Conservation (phyloP, 148 eudicot species). For the Tetragonia tetragonoides region DNA sequence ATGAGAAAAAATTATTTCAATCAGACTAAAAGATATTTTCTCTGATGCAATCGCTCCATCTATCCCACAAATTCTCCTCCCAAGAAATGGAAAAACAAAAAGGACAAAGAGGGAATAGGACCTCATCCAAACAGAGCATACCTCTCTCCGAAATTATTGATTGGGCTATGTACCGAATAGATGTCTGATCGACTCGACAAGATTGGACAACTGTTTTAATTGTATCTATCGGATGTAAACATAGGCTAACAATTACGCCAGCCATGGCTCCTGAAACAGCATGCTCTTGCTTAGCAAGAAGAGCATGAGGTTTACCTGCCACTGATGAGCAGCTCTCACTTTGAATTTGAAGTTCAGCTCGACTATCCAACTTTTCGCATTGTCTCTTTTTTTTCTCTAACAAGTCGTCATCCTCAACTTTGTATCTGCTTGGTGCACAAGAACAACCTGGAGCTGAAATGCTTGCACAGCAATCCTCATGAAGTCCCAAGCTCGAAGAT, state of each 20-base stretch:
- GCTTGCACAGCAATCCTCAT: slow-evolving; percentile 26
- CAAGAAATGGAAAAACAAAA: background rate
- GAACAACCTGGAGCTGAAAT: slow-evolving; percentile 23
- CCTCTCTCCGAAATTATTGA: slow-evolving; percentile 92
- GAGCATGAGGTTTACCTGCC: slow-evolving; percentile 26
- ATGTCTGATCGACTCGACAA: slow-evolving; percentile 54
- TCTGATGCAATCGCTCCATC: background rate
- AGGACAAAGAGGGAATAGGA: background rate
- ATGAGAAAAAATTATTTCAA: background rate
- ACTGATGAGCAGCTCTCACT: slow-evolving; percentile 31
- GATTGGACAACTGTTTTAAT: slow-evolving; percentile 87
- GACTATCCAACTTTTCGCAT: slow-evolving; percentile 19
- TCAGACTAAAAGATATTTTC: background rate
- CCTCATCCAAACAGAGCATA: slow-evolving; percentile 15
- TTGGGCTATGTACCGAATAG: slow-evolving; percentile 58
- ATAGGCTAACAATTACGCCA: slow-evolving; percentile 82
- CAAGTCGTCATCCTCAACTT: slow-evolving; percentile 26
- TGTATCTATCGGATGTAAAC: slow-evolving; percentile 93
- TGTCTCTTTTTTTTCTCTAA: slow-evolving; percentile 20
- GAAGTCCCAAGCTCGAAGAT: slow-evolving; percentile 29
- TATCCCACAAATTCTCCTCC: background rate
- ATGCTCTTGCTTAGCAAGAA: slow-evolving; percentile 79
- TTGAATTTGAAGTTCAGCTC: slow-evolving; percentile 23
- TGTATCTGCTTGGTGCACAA: slow-evolving; percentile 16
- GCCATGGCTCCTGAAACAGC: slow-evolving; percentile 95